Base-by-base conservation (phyloP, 345 rosid species). In the Linum lewisii region DNA sequence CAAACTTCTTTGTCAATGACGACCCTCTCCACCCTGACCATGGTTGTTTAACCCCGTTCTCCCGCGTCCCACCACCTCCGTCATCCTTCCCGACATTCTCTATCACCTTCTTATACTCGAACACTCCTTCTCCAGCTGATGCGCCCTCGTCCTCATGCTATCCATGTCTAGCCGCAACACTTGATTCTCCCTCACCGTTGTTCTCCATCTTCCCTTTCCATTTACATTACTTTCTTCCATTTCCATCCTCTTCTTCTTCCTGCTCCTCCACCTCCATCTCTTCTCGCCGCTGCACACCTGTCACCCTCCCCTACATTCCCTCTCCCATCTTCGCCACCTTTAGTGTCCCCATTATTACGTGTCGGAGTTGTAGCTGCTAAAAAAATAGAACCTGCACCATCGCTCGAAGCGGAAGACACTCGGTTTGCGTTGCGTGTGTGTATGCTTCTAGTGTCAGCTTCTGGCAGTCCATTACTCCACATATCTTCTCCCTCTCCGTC, bases 381-480 rank as follows among this genome's bases (percentile, higher is more conserved):
- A 86, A 91, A 71, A 91, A 91, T 60, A 91, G 74, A n/a, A 92
- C 98, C 71, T 89, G 99, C 18, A 93, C 99, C 50, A 93, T 91
- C 29, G 93, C 88, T 7, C 97, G 89, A 37, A 93, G 74, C 2
- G 99, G 99, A 38, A 93, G 75, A 23, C 95, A 85, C 84, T 93
- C 99, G 75, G 89, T 93, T 45, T 93, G 99, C 0, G 99, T 97
- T 8, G 99, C 97, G 85, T 93, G 99, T 1, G 99, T 93, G 82
- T 97, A 93, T 21, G 99, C 99, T 63, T 86, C 99, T 0, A 93
- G 75, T 5, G 99, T 93, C 1, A 93, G 84, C 74, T 93, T 89
- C 49, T 87, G 97, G 67, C 89, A 93, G 52, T 93, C 99, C 76
- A 93, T 72, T 0, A 84, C 77, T 23, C 95, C 90, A 45, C 94